Base-by-base conservation (phyloP, 2,329 filamentous ascomycete genomes). In the Cladosporium sp. region DNA sequence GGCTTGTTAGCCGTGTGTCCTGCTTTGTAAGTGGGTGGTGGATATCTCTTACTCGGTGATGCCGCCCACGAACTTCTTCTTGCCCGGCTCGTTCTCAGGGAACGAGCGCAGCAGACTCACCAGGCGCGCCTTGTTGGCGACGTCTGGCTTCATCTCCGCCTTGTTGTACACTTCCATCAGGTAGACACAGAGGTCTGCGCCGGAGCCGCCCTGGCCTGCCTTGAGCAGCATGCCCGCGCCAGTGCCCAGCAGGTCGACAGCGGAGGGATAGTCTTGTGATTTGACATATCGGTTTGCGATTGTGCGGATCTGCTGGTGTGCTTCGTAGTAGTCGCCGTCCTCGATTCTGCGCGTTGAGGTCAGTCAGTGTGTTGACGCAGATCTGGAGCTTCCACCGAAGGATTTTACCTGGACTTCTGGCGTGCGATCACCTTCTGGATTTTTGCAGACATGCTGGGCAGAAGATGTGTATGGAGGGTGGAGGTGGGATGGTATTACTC, bases 221-320 rank as follows among this genome's bases (percentile, higher is more conserved):
- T 91, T 89, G 43, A 99, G 83, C 9, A 99, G 84, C 28, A 92
- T 87, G 66, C 89, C 87, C 1, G 93, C 88, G 63, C 96, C 94
- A 64, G 84, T 88, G 74, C 84, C 88, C 64, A 99, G 83, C 64
- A 97, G 88, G 66, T 96, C 90, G 72, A 92, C 88, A 50, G 95
- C 94, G 12, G 91, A 88, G 66, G 82, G 74, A 83, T 89, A 97
- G 82, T 93, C 93, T 62, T 84, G 80, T 43, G 88, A 83, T 79
- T 97, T 97, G 74, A 93, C 86, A 78, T 99, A 96, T 59, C 95
- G 92, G 39, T 91, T 88, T 61, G 92, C 92, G 66, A 97, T 93
- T 57, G 97, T 92, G 63, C 94, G 91, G 65, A 96, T 90, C 80
- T 99, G 94, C 76, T 99, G 94, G 78, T 97, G 93, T 60, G 94